Evolutionary conservation across 2,329 filamentous ascomycete species (phyloP).

Genomic region (Colletotrichum gloeosporioides): DNA sequence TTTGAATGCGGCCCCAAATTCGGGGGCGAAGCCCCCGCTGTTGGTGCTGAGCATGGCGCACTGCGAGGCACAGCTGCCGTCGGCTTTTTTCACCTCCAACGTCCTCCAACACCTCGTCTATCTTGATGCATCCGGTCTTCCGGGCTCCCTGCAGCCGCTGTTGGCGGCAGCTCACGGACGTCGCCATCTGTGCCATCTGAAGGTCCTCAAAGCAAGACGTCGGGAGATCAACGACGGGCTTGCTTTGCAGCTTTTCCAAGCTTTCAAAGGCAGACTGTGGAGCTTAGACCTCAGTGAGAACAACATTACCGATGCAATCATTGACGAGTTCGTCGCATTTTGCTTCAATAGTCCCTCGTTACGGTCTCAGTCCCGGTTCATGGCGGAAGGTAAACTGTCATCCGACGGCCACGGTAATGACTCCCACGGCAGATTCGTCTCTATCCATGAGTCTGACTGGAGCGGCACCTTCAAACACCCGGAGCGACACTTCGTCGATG

Average conservation of each 20-base stretch:
- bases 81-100: constrained; percentile 41
- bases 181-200: constrained; percentile 48
- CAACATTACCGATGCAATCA: constrained; percentile 49
- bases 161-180: constrained; percentile 36
- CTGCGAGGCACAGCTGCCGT: constrained; percentile 44
- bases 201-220: constrained; percentile 55
- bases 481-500: constrained; percentile 53
- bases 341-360: constrained; percentile 38
- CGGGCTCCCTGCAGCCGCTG: constrained; percentile 46
- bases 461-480: constrained; percentile 52
- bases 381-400: constrained; percentile 51
- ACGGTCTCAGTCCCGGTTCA: constrained; percentile 42
- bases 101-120: constrained; percentile 51
- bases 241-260: constrained; percentile 36
- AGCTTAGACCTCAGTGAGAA: constrained; percentile 62
- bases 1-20: constrained; percentile 29
- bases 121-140: constrained; percentile 57
- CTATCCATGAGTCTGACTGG: constrained; percentile 51
- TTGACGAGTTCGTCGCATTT: constrained; percentile 36
- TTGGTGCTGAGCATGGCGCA: constrained; percentile 51
- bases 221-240: constrained; percentile 51
- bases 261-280: constrained; percentile 52
- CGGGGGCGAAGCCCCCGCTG: constrained; percentile 25
- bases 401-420: constrained; percentile 30
- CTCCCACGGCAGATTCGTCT: constrained; percentile 46